Evolutionary conservation across 345 rosid genomes (phyloP).

Genomic region (Erucastrum elatum): DNA sequence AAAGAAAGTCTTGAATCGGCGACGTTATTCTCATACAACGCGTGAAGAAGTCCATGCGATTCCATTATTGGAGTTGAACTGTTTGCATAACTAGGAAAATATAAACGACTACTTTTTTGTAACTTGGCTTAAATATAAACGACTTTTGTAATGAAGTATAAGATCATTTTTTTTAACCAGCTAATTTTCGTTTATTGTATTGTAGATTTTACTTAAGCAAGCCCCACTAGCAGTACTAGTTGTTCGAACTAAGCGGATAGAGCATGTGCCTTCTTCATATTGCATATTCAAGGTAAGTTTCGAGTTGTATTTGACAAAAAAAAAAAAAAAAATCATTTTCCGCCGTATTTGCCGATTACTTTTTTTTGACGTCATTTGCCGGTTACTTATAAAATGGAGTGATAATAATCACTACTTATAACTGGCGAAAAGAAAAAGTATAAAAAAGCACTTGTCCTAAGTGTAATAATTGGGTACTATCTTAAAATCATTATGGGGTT

Average conservation of each 20-base stretch:
- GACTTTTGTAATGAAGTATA: slow-evolving; percentile 12
- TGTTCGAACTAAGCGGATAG: slow-evolving; percentile 31
- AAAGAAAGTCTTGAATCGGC: not conserved
- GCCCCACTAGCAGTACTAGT: slow-evolving; percentile 29
- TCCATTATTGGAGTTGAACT: slow-evolving; percentile 22
- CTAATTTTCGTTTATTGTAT: not conserved
- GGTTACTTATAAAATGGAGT: not conserved
- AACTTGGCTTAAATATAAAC: not conserved
- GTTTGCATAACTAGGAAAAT: slow-evolving; percentile 21
- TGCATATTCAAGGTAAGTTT: slow-evolving; percentile 19
- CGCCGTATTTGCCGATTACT: not conserved
- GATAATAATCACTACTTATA: slow-evolving; percentile 9
- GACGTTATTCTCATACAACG: slow-evolving; percentile 11
- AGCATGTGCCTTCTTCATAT: slow-evolving; percentile 28
- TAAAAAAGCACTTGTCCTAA: not conserved
- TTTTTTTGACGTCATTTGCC: not conserved
- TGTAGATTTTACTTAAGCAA: slow-evolving; percentile 7
- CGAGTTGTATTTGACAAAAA: slow-evolving; percentile 8
- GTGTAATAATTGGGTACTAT: not conserved
- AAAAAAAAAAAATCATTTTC: not conserved
- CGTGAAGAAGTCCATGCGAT: slow-evolving; percentile 32
- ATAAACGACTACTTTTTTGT: not conserved
- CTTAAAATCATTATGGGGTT: not conserved
- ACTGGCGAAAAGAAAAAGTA: not conserved
- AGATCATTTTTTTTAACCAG: not conserved